Base-by-base conservation (phyloP, 306 rosid species). In the Gynostemma pentaphyllum region DNA sequence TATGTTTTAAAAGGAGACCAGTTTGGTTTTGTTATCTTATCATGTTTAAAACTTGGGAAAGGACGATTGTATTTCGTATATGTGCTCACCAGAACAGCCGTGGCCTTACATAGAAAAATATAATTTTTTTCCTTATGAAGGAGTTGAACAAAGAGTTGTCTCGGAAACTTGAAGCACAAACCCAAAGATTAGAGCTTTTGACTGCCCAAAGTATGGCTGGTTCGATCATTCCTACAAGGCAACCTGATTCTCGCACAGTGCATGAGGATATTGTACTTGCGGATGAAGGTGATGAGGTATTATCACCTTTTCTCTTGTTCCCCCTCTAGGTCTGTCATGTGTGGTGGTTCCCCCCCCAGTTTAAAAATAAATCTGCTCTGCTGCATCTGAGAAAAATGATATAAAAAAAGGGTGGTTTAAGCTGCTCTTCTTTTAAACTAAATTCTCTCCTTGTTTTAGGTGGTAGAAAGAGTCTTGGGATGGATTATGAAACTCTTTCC, bases 401-500 rank as follows among this genome's bases (percentile, higher is more conserved):
- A 9, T 12, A 26, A 8, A 11, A 4, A 26, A 1, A 18, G 6
- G 5, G 21, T 40, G 16, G 27, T 27, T 7, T 52, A 11, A 52
- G 11, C 10, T 50, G 0, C 10, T 12, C 26, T 50, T 16, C 45
- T 57, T 19, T 57, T 36, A 21, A 13, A 36, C 4, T 7, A 7
- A 6, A 44, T 9, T 4, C 30, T 26, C n/a, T 22, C n/a, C 12
- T 5, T 74, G 18, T 60, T n/a, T n/a, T 62, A 94, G 99, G 99
- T 94, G 67, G 97, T 94, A 65, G 99, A 94, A 78, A 80, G 97
- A 72, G 99, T 88, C 53, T 77, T 86, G 77, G 99, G 99, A 71
- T 94, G 99, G 99, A 88, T 89, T 67, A 94, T 94, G 99, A 84
- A 82, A 81, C 85, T 94, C 62, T 94, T 94, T 69, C 99, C 97